These are phyloP conservation scores for Penicillium sclerotiorum DNA, from an alignment of 2,329 filamentous ascomycete species.

Conservation along the genomic window DNA sequence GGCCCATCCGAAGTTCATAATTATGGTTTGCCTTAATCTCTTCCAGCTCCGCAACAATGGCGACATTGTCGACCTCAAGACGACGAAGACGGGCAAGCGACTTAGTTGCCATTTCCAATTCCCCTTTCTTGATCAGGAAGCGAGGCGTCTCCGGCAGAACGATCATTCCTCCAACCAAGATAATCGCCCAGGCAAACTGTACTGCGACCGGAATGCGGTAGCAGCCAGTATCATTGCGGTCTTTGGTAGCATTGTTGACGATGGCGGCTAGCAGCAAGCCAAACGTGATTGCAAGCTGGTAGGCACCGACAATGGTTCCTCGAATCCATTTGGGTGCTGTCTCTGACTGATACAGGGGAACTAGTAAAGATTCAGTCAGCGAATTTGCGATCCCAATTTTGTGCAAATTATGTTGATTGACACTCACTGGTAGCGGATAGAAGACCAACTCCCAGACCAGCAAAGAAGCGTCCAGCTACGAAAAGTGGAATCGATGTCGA, in stretches of 20 bases:
- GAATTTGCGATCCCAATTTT: too few relatives aligned
- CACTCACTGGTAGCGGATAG: conserved; percentile 72
- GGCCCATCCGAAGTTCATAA: conserved; percentile 65
- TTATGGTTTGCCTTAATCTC: conserved; percentile 88
- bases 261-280: conserved; percentile 73
- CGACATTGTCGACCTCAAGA: conserved; percentile 65
- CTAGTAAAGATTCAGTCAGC: conserved; percentile 13
- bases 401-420: background rate
- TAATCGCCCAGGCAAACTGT: conserved; percentile 77
- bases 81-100: conserved; percentile 70
- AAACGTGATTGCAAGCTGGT: conserved; percentile 79
- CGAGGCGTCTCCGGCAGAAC: conserved; percentile 81
- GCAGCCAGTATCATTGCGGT: conserved; percentile 62
- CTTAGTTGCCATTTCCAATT: conserved; percentile 63
- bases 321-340: conserved; percentile 72
- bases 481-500: conserved; percentile 35
- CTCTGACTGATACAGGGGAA: conserved; percentile 76
- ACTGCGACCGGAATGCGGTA: conserved; percentile 80
- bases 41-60: conserved; percentile 74
- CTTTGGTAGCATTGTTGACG: conserved; percentile 70
- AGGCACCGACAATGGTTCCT: conserved; percentile 74
- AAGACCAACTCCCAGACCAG: conserved; percentile 68
- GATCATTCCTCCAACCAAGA: conserved; percentile 71
- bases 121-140: conserved; percentile 77
- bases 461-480: conserved; percentile 55